Evolutionary conservation across 805 yeast genomes (phyloP).

Genomic region (Scheffersomyces ergatensis): DNA sequence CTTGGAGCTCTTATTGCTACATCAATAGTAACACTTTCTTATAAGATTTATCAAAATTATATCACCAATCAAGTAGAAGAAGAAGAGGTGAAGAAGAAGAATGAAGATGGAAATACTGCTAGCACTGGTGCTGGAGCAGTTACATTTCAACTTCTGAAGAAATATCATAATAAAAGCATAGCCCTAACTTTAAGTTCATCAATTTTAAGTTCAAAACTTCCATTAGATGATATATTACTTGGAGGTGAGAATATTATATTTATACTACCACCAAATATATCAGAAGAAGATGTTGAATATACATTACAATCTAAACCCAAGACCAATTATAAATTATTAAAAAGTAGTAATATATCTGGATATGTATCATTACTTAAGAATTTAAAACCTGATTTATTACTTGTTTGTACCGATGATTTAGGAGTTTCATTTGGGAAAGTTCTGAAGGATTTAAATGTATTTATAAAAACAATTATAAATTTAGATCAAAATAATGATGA

Average conservation of each 20-base stretch:
- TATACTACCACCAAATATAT: slow-evolving; percentile 42
- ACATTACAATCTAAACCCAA: slow-evolving; percentile 10
- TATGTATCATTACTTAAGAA: slow-evolving; percentile 37
- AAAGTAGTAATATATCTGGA: slow-evolving; percentile 39
- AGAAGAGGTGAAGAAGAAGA: slow-evolving; percentile 2
- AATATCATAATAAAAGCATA: slow-evolving; percentile 30
- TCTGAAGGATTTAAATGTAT: slow-evolving; percentile 35
- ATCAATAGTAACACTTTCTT: slow-evolving; percentile 29
- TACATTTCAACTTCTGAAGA: slow-evolving; percentile 3
- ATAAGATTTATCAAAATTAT: slow-evolving; percentile 27
- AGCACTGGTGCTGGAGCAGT: neutral
- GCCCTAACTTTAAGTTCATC: slow-evolving; percentile 43
- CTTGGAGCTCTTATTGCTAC: slow-evolving; percentile 35
- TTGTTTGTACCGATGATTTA: slow-evolving; percentile 41
- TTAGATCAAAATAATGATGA: slow-evolving; percentile 16
- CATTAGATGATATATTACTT: slow-evolving; percentile 35
- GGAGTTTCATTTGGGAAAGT: slow-evolving; percentile 25
- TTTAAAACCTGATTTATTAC: slow-evolving; percentile 38
- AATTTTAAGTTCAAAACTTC: slow-evolving; percentile 33
- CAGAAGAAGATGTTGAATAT: slow-evolving; percentile 33
- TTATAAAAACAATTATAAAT: slow-evolving; percentile 34
- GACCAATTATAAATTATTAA: slow-evolving; percentile 36
- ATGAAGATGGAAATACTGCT: neutral
- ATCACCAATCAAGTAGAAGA: slow-evolving; percentile 1
- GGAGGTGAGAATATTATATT: slow-evolving; percentile 37